Conservation (phyloP, 192 early-diverging fungal species). For the Chytriomyces hyalinus region DNA sequence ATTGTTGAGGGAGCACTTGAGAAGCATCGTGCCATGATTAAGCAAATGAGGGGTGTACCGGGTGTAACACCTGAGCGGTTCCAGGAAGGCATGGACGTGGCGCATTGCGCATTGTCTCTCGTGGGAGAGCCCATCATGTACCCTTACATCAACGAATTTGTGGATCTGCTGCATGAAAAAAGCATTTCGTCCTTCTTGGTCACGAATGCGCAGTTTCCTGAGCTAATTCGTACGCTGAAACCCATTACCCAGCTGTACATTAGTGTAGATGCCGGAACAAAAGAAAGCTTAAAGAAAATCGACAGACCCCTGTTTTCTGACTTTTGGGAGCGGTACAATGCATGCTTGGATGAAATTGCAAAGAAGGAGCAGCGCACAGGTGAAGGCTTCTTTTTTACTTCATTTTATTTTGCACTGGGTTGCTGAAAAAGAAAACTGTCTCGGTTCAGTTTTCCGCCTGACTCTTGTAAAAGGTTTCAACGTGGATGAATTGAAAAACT, state of each 20-base stretch:
- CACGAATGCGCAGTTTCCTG: constrained; percentile 78
- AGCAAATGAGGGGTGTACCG: constrained; percentile 76
- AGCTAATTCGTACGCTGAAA: constrained; percentile 56
- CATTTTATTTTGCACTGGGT: neutral
- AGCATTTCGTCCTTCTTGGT: constrained; percentile 76
- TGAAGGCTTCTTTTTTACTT: neutral
- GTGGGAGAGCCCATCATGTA: constrained; percentile 68
- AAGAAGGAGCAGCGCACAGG: constrained; percentile 72
- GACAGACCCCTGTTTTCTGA: constrained; percentile 77
- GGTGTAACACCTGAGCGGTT: constrained; percentile 76
- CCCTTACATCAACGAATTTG: constrained; percentile 78
- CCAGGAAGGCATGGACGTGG: constrained; percentile 67
- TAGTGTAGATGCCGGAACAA: constrained; percentile 76
- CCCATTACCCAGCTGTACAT: constrained; percentile 78
- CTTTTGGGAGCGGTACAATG: constrained; percentile 75
- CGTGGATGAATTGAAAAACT: constrained; percentile 68
- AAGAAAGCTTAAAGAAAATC: constrained; percentile 75
- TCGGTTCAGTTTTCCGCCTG: constrained; percentile 63
- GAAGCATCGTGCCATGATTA: constrained; percentile 77
- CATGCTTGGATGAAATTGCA: constrained; percentile 64
- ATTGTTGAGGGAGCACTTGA: constrained; percentile 72
- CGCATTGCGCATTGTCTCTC: constrained; percentile 74
- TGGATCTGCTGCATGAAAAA: constrained; percentile 67
- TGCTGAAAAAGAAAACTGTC: neutral
- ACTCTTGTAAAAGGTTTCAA: constrained; percentile 78